A percentile compares a stretch with the other conserved stretches of the same genome.
phyloP scores from a whole-genome alignment of 1,139 yeast genomes.

The Pichia sp. region DNA sequence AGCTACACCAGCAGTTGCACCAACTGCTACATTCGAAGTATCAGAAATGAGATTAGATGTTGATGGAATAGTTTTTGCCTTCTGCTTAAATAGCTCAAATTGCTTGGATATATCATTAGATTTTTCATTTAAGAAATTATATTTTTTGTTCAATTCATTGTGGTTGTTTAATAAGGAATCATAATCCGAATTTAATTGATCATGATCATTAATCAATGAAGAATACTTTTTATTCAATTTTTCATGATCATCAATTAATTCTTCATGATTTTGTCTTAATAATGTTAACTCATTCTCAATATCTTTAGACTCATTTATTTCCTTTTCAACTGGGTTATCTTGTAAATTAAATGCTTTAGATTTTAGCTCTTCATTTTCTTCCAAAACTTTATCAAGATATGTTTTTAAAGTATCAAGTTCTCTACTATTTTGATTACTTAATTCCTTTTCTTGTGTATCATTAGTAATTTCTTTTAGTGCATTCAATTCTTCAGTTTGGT shows the following conservation, averaged over 20 bases:
- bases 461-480: slow-evolving; percentile 10
- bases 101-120: not conserved
- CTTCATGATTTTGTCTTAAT: slow-evolving; percentile 1
- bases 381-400: slow-evolving; percentile 16
- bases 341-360: not conserved
- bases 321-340: not conserved
- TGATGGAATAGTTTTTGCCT: not conserved
- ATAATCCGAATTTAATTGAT: not conserved
- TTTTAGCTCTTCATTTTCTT: slow-evolving; percentile 13
- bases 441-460: slow-evolving; percentile 10
- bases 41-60: not conserved
- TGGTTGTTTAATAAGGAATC: not conserved
- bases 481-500: slow-evolving; percentile 8
- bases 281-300: slow-evolving; percentile 1
- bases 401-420: slow-evolving; percentile 14
- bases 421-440: slow-evolving; percentile 10
- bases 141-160: slow-evolving; percentile 25
- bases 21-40: not conserved
- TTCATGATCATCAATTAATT: slow-evolving; percentile 4
- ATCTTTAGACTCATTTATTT: not conserved
- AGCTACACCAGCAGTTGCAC: not conserved
- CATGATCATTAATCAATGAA: not conserved
- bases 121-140: not conserved
- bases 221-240: slow-evolving; percentile 5
- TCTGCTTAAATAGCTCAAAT: not conserved